Evolutionary conservation across 441 rosid species (phyloP), one percentile per base, ranked within the genome.

Genomic region (Croton setiger): DNA sequence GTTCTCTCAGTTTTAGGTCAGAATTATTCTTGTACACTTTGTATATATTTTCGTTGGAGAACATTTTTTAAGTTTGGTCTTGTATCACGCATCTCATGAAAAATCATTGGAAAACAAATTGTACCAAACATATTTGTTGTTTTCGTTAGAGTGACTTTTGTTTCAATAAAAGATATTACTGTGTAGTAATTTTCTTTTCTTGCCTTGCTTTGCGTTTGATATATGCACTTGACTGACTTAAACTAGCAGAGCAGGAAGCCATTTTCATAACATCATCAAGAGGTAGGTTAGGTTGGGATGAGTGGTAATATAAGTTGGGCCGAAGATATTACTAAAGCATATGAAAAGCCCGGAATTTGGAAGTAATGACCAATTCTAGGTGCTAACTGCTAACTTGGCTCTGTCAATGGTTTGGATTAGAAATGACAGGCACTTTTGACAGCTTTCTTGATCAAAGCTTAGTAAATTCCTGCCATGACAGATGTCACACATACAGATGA

Each of bases 1-100:
- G 51, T 33, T 41, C 57, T 5, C 36, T 33, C 45, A 17, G 68
- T 33, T 37, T 51, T 51, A 35, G 68, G 35, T 65, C 47, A 51
- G 59, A n/a, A 36, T 65, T 11, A 36, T 52, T 18, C 4, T 7
- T 4, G 60, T 57, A 37, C 37, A 21, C 33, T 49, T 37, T 52
- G 69, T 48, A 49, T 51, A 20, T 20, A 36, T 52, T 15, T 7
- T 14, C 13, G 12, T 36, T 51, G 0, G 39, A 14, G 12, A 21
- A 54, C 21, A 13, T 20, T 17, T 33, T n/a, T 60, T 41, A 18
- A 4, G 21, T 35, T 18, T 61, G 2, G 49, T 27, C 33, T 21
- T 61, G 33, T 41, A 41, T 35, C 20, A 2, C 15, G 3, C 41
- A 59, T 21, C 20, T 43, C 52, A 21, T 62, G 33, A 4, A 44